Conservation (phyloP, 2,329 filamentous ascomycete genomes). For the Sodiomyces alkalinus region DNA sequence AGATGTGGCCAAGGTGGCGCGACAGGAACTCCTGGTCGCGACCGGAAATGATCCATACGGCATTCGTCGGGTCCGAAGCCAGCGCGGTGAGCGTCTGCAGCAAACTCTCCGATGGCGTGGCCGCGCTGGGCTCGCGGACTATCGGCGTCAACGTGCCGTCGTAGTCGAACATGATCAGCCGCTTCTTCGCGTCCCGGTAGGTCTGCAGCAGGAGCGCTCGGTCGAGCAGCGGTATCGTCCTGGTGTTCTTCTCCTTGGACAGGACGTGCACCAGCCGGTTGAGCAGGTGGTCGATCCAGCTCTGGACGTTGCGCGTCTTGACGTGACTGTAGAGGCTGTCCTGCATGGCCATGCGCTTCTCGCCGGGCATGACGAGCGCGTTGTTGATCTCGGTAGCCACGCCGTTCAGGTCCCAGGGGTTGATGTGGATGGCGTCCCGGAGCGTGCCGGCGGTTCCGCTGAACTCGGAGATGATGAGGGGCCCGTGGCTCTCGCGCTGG, state of each 20-base stretch:
- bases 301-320: conserved; percentile 69
- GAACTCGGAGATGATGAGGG: conserved; percentile 89
- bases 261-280: conserved; percentile 68
- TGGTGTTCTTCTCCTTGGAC: conserved; percentile 57
- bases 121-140: conserved; percentile 77
- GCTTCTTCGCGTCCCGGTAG: conserved; percentile 60
- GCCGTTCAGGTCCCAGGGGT: conserved; percentile 80
- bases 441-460: conserved; percentile 84
- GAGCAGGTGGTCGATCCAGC: conserved; percentile 71
- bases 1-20: conserved; percentile 84
- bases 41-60: conserved; percentile 97
- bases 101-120: conserved; percentile 73
- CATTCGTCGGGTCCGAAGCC: conserved; percentile 65
- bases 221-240: conserved; percentile 71
- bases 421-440: conserved; percentile 81
- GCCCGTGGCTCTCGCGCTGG: conserved; percentile 74
- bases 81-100: conserved; percentile 67
- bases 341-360: conserved; percentile 55
- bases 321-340: conserved; percentile 68
- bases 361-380: conserved; percentile 60
- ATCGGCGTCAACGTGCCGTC: conserved; percentile 94
- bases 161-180: conserved; percentile 97
- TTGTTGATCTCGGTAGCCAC: conserved; percentile 73
- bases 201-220: conserved; percentile 53
- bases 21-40: conserved; percentile 84